These are phyloP conservation scores for Chenopodium berlandieri DNA, from an alignment of 148 eudicot genomes.

Conservation along the genomic window DNA sequence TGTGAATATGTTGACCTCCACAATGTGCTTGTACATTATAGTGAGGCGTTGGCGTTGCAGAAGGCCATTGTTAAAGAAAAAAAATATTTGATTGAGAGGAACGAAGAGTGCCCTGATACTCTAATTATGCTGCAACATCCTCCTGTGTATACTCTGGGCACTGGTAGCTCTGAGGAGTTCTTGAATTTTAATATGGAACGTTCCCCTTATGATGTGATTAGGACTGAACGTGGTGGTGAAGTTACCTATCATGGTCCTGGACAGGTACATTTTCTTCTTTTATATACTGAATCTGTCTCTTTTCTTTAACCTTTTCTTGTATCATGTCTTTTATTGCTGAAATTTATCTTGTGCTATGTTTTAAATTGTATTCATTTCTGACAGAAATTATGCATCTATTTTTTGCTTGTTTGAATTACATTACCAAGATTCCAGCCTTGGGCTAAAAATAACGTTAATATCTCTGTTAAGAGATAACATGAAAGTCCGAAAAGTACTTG, in stretches of 20 bases:
- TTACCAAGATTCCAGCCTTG: neutral
- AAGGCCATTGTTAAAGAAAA: constrained; percentile 66
- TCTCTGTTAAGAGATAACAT: neutral
- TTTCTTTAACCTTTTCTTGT: neutral
- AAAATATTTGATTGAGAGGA: constrained; percentile 45
- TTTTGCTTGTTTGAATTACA: neutral
- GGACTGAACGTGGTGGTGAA: constrained; percentile 97
- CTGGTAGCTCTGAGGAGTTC: constrained; percentile 70
- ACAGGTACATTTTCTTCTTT: constrained; percentile 49
- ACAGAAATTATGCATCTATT: neutral
- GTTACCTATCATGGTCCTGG: constrained; percentile 99
- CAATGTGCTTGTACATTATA: constrained; percentile 64
- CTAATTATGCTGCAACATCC: constrained; percentile 76
- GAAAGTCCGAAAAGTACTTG: neutral
- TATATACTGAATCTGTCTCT: neutral
- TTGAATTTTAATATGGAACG: constrained; percentile 58
- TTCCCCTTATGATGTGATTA: constrained; percentile 60
- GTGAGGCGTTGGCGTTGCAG: constrained; percentile 81
- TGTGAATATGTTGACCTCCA: constrained; percentile 70
- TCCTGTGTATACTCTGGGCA: constrained; percentile 91
- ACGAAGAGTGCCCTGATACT: constrained; percentile 60
- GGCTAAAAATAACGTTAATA: neutral
- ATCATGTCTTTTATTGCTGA: neutral
- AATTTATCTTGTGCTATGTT: neutral
- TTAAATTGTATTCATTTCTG: neutral